Evolutionary conservation across 345 rosid genomes (phyloP).

Genomic region (Nephelium lappaceum): DNA sequence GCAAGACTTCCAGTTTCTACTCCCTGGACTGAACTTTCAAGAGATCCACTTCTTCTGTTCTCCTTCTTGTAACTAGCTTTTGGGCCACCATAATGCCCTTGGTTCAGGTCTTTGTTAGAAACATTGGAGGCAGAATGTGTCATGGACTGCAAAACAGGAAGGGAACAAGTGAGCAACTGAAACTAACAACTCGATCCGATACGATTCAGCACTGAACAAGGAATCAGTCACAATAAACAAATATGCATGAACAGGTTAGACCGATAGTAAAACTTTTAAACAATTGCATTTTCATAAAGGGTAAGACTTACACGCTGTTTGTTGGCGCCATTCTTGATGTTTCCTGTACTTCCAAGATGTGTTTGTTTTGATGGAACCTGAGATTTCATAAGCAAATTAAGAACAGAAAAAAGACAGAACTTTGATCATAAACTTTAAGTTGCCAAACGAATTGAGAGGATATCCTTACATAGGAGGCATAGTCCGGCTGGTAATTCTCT

Average conservation of each 20-base stretch:
- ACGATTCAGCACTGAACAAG: background rate
- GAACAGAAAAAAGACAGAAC: background rate
- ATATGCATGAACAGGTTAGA: background rate
- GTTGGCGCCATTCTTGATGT: slow-evolving; percentile 7
- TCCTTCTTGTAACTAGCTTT: slow-evolving; percentile 11
- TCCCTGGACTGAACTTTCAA: slow-evolving; percentile 1
- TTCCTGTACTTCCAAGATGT: slow-evolving; percentile 17
- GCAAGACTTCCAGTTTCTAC: background rate
- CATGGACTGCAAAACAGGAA: slow-evolving; percentile 15
- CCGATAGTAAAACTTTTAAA: background rate
- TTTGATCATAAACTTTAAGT: slow-evolving; percentile 5
- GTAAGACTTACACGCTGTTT: slow-evolving; percentile 15
- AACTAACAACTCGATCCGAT: background rate
- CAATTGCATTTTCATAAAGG: background rate
- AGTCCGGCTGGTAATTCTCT: slow-evolving; percentile 29
- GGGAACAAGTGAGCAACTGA: background rate
- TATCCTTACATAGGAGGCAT: slow-evolving; percentile 38
- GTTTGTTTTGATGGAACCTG: slow-evolving; percentile 36
- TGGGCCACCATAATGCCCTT: slow-evolving; percentile 1
- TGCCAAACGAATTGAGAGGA: background rate
- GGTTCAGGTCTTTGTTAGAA: slow-evolving; percentile 13
- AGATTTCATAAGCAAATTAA: background rate
- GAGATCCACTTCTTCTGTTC: background rate
- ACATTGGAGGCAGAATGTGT: slow-evolving; percentile 13
- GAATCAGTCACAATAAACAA: background rate